Evolutionary conservation across 495 filamentous ascomycete genomes (phyloP).

Genomic region (Sphaerosporella brunnea): DNA sequence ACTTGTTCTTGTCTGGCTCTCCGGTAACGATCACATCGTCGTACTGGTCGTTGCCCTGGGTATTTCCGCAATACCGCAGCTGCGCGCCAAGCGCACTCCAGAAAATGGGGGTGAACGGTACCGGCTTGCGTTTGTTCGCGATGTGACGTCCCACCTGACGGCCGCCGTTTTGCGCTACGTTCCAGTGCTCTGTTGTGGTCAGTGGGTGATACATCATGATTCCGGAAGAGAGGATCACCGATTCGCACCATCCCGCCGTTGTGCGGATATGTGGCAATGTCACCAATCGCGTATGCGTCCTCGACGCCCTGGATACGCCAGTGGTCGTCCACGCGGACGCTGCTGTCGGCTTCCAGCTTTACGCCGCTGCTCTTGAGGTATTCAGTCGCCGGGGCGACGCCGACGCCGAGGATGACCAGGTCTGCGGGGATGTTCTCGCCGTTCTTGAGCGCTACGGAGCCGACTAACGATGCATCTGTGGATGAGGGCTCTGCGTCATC

Average conservation of each 20-base stretch:
- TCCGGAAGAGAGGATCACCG: slow-evolving; percentile 1
- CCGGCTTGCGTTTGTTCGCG: slow-evolving; percentile 38
- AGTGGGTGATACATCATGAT: too few species aligned
- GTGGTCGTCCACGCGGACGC: slow-evolving; percentile 53
- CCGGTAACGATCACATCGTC: slow-evolving; percentile 70
- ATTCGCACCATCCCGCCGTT: slow-evolving; percentile 11
- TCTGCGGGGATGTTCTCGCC: slow-evolving; percentile 72
- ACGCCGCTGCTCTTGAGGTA: slow-evolving; percentile 57
- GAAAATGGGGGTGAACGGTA: slow-evolving; percentile 80
- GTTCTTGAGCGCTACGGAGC: slow-evolving; percentile 67
- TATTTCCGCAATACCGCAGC: slow-evolving; percentile 81
- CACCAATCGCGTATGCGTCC: slow-evolving; percentile 83
- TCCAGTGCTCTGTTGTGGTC: slow-evolving; percentile 73
- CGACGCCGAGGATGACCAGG: slow-evolving; percentile 76
- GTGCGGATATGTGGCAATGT: slow-evolving; percentile 77
- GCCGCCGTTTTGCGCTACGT: slow-evolving; percentile 87
- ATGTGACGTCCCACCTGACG: slow-evolving; percentile 62
- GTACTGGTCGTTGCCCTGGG: slow-evolving; percentile 41
- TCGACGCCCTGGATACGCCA: slow-evolving; percentile 56
- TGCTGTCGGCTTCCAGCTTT: slow-evolving; percentile 60
- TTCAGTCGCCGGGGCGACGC: slow-evolving; percentile 69
- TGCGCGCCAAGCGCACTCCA: slow-evolving; percentile 86
- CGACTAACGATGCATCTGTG: slow-evolving; percentile 48
- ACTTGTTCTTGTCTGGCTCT: slow-evolving; percentile 61
- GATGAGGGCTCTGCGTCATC: slow-evolving; percentile 58